Percentiles rank a stretch among this genome's conserved stretches.
phyloP scores from a whole-genome alignment of 768 basidiomycete genomes.

The Hortiboletus flavorubellus region DNA sequence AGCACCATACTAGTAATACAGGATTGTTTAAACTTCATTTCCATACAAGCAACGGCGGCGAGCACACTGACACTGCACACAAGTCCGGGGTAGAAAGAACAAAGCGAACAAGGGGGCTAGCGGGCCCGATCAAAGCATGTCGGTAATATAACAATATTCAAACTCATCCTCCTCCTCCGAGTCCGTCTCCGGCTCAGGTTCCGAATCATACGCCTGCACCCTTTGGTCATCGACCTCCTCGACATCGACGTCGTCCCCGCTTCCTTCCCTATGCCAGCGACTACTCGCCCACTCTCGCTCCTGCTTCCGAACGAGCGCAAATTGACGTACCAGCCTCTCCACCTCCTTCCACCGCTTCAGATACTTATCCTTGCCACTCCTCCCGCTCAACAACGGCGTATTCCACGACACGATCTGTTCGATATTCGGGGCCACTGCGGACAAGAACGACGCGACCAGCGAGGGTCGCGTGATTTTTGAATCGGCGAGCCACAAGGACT shows the following conservation, averaged over 20 bases:
- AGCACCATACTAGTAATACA: background rate
- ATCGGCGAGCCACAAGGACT: conserved; percentile 29
- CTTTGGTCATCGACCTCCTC: conserved; percentile 8
- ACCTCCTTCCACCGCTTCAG: conserved; percentile 23
- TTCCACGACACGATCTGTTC: conserved; percentile 31
- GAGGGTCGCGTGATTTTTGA: conserved; percentile 25
- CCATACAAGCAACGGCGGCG: background rate
- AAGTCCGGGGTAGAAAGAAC: background rate
- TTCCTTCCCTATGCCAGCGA: background rate
- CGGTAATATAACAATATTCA: conserved; percentile 22
- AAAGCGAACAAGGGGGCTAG: background rate
- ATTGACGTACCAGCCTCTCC: conserved; percentile 19
- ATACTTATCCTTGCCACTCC: conserved; percentile 25
- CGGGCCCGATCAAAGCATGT: background rate
- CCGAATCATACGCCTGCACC: conserved; percentile 20
- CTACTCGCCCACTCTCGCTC: conserved; percentile 18
- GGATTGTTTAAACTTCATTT: background rate
- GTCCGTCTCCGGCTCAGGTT: conserved; percentile 19
- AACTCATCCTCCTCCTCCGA: conserved; percentile 26
- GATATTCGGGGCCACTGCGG: conserved; percentile 29
- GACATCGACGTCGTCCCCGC: background rate
- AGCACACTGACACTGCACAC: background rate
- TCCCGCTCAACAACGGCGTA: conserved; percentile 26
- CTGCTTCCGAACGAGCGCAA: conserved; percentile 19
- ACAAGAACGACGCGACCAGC: conserved; percentile 28